Conservation (phyloP, 345 rosid genomes). For the Pelargonium nanum region DNA sequence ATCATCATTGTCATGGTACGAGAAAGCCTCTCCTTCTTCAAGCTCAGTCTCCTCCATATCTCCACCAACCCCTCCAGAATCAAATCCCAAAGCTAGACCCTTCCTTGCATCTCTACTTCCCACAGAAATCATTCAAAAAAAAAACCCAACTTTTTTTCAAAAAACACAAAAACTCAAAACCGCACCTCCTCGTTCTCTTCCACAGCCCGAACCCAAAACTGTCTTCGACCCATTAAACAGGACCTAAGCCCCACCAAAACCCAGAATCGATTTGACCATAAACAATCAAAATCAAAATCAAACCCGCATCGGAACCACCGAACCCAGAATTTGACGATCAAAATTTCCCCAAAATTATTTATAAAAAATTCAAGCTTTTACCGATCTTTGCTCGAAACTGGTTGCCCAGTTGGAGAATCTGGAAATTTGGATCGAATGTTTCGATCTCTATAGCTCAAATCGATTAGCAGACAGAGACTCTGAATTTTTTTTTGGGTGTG, state of each 20-base stretch:
- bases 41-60: conserved; percentile 55
- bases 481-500: conserved; percentile 25
- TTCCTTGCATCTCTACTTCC: conserved; percentile 36
- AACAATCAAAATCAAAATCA: conserved; percentile 24
- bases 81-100: conserved; percentile 39
- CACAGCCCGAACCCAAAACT: conserved; percentile 10
- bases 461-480: conserved; percentile 26
- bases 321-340: conserved; percentile 3
- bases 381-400: not conserved
- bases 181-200: conserved; percentile 9
- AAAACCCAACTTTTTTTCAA: conserved; percentile 10
- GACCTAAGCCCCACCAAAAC: conserved; percentile 14
- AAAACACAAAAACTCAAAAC: conserved; percentile 12
- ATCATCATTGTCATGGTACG: conserved; percentile 40
- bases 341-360: conserved; percentile 1
- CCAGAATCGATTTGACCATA: conserved; percentile 21
- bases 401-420: not conserved
- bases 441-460: conserved; percentile 41
- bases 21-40: conserved; percentile 74
- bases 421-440: conserved; percentile 12
- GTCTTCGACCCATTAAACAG: conserved; percentile 15
- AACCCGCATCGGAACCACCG: conserved; percentile 22
- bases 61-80: conserved; percentile 16
- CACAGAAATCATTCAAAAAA: conserved; percentile 35
- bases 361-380: too few species aligned